Conservation (phyloP, 108 stramenopile species). For the Mediolabrus comicus region DNA sequence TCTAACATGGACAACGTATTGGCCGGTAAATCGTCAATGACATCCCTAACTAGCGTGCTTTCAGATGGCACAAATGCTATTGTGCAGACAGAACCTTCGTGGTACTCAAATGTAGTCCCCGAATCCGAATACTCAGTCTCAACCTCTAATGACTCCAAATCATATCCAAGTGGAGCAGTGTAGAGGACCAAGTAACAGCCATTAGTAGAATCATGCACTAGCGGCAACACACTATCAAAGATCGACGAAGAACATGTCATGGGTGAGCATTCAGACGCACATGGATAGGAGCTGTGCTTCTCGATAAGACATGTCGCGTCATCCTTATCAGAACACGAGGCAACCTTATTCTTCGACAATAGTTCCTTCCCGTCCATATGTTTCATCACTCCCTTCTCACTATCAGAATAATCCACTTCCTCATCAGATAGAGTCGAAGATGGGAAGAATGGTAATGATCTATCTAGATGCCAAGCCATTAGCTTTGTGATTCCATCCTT, state of each 20-base stretch:
- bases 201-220: conserved; percentile 53
- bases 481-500: conserved; percentile 55
- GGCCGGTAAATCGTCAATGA: conserved; percentile 55
- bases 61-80: conserved; percentile 72
- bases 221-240: conserved; percentile 52
- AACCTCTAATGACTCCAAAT: conserved; percentile 46
- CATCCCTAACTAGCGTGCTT: conserved; percentile 52
- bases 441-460: conserved; percentile 53
- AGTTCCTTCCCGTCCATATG: conserved; percentile 49
- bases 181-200: conserved; percentile 75
- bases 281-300: conserved; percentile 48
- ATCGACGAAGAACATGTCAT: conserved; percentile 62
- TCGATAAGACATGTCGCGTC: conserved; percentile 44
- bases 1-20: conserved; percentile 51
- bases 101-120: conserved; percentile 21
- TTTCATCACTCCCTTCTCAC: neutral
- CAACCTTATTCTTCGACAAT: conserved; percentile 39
- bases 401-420: conserved; percentile 13
- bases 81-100: conserved; percentile 64
- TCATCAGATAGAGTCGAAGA: conserved; percentile 10
- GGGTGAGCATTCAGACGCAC: conserved; percentile 70
- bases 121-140: conserved; percentile 63
- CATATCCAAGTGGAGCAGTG: conserved; percentile 63
- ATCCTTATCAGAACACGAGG: conserved; percentile 49
- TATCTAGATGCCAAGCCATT: conserved; percentile 75